phyloP scores from a whole-genome alignment of 495 filamentous ascomycete genomes.

The Platismatia glauca region DNA sequence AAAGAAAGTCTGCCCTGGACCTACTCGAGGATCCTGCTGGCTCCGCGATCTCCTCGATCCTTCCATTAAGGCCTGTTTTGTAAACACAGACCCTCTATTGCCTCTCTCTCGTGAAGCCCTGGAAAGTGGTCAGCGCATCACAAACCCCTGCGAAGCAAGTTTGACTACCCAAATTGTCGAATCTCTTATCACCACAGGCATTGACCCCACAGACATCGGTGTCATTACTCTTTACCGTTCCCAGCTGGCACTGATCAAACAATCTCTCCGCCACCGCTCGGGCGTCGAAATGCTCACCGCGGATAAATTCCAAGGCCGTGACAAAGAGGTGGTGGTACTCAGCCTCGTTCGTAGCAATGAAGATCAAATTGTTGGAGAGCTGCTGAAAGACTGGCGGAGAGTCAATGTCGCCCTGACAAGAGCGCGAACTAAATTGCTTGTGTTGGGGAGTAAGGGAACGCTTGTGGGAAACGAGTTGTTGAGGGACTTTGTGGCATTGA shows the following conservation, averaged over 20 bases:
- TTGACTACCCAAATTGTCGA: constrained; percentile 72
- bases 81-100: constrained; percentile 75
- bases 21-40: constrained; percentile 58
- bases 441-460: constrained; percentile 73
- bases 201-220: constrained; percentile 72
- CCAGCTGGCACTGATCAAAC: constrained; percentile 61
- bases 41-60: constrained; percentile 67
- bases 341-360: constrained; percentile 81
- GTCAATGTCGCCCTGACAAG: constrained; percentile 95
- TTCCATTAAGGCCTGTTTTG: constrained; percentile 62
- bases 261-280: constrained; percentile 42
- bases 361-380: constrained; percentile 67
- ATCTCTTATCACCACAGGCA: constrained; percentile 61
- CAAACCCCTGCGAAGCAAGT: constrained; percentile 70
- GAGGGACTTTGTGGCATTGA: constrained; percentile 60
- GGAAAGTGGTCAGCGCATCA: constrained; percentile 66
- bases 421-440: constrained; percentile 79
- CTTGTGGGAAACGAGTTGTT: constrained; percentile 72
- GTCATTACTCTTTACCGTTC: constrained; percentile 97
- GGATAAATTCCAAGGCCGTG: constrained; percentile 90
- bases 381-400: constrained; percentile 82
- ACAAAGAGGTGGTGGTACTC: constrained; percentile 86
- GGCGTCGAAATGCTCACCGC: constrained; percentile 90
- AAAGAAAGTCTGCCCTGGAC: constrained; percentile 43
- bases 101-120: constrained; percentile 56